Percentiles rank a stretch among this genome's conserved stretches.
These are phyloP conservation scores for Pharnaceum exiguum DNA, from an alignment of 148 eudicot species.

Conservation along the genomic window DNA sequence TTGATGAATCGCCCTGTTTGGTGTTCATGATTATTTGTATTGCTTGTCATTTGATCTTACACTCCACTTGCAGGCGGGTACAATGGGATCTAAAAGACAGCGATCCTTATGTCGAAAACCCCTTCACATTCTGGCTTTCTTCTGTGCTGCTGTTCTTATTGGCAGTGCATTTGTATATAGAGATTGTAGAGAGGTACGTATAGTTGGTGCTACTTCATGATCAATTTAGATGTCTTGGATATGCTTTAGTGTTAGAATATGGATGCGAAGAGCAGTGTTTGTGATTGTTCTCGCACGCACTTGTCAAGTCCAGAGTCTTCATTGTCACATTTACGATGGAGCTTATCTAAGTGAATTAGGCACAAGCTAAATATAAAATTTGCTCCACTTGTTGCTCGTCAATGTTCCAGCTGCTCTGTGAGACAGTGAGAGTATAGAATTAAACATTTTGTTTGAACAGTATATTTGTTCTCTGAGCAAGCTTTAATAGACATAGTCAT, in stretches of 20 bases:
- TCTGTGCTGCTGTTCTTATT: constrained; percentile 41
- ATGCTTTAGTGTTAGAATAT: not conserved
- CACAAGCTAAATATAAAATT: no score
- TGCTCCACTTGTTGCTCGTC: no score
- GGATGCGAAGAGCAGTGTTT: not conserved
- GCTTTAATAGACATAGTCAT: no score
- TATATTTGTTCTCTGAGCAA: no score
- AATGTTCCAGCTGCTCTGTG: no score
- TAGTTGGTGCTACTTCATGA: not conserved
- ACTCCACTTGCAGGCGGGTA: constrained; percentile 12
- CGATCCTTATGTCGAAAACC: constrained; percentile 26
- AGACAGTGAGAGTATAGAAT: no score
- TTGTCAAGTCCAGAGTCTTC: no score
- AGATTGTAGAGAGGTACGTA: constrained; percentile 41
- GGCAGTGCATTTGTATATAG: constrained; percentile 34
- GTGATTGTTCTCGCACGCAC: not conserved
- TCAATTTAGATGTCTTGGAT: not conserved
- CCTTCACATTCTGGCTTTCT: constrained; percentile 30
- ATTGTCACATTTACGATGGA: no score
- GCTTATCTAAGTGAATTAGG: no score
- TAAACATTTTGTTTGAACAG: no score
- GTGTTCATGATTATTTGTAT: not conserved
- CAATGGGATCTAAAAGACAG: constrained; percentile 25
- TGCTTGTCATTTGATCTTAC: constrained; percentile 3
- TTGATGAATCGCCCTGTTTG: no score